Base-by-base conservation (phyloP, 257 asterid genomes). In the Cruciata laevipes region DNA sequence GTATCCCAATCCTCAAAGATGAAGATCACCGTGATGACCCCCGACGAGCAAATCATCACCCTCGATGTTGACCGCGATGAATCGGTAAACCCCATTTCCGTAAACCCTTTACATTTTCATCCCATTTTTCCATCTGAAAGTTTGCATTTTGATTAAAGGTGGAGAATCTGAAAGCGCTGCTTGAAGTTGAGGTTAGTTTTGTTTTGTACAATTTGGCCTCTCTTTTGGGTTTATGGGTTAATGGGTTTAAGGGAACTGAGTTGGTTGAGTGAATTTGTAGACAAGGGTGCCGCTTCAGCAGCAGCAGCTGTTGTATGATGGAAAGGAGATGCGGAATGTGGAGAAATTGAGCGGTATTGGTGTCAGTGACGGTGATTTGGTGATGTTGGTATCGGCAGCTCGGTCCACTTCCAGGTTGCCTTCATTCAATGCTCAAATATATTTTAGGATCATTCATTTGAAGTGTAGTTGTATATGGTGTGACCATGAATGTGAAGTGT, bases 21-120 rank as follows among this genome's bases (percentile, higher is more conserved):
- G 99, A 90, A 88, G 92, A 85, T 93, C 85, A 90, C 96, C 53
- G 95, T 93, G 66, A 90, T 90, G 97, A 93, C 99, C 14, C 78
- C 91, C 80, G 97, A 93, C 75, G 97, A 90, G 72, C 90, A 90
- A 79, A 83, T 93, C 76, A 79, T 93, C 72, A 77, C 95, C 56
- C 75, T 93, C 17, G 99, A 93, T 69, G 84, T 93, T 61, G 99
- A 93, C 75, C 95, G 88, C 17, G 95, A 90, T 44, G 99, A 93
- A 86, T 78, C 97, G 63, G 99, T 88, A 90, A 82, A 51, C 38
- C 72, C 71, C 64, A 24, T 31, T 69, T 65, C 61, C 3, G 11
- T 40, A 9, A 5, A 6, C 27, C 14, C 23, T 44, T 65, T 51
- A 38, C 24, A 17, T 61, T 61, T 73, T 61, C 57, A 27, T 58